A percentile compares a stretch with the other conserved stretches of the same genome.
phyloP scores from a whole-genome alignment of 192 early-diverging fungal genomes.

The Coemansia sp. region DNA sequence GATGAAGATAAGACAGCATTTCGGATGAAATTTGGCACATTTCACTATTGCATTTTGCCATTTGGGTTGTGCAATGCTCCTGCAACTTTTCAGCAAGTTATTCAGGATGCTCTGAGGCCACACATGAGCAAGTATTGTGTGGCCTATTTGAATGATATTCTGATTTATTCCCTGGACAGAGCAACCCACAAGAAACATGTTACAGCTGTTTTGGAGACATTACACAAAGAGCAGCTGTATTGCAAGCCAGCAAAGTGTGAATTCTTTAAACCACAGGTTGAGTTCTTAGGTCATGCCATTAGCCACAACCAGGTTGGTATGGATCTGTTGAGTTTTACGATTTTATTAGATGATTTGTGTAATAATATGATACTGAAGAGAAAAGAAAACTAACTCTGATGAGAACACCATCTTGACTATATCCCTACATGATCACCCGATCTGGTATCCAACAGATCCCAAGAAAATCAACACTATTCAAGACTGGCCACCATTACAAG shows the following conservation, averaged over 20 bases:
- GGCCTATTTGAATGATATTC: constrained; percentile 7
- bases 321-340: no score
- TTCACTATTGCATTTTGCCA: constrained; percentile 59
- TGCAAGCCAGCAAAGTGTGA: constrained; percentile 10
- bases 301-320: not conserved
- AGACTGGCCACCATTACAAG: not conserved
- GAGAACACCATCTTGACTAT: no score
- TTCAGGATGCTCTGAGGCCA: constrained; percentile 17
- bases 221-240: not conserved
- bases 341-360: no score
- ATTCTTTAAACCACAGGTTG: not conserved
- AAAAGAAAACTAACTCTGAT: no score
- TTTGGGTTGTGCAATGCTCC: constrained; percentile 56
- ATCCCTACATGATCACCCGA: no score
- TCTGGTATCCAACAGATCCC: no score
- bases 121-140: constrained; percentile 33
- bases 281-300: constrained; percentile 13
- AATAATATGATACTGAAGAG: no score
- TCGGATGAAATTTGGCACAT: constrained; percentile 33
- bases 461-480: constrained; percentile 9
- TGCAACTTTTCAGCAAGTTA: constrained; percentile 56
- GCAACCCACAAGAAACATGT: constrained; percentile 3
- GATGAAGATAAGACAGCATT: constrained; percentile 56
- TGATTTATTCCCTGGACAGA: not conserved
- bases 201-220: not conserved